Base-by-base conservation (phyloP, 495 filamentous ascomycete genomes). In the Aspergillus steynii region DNA sequence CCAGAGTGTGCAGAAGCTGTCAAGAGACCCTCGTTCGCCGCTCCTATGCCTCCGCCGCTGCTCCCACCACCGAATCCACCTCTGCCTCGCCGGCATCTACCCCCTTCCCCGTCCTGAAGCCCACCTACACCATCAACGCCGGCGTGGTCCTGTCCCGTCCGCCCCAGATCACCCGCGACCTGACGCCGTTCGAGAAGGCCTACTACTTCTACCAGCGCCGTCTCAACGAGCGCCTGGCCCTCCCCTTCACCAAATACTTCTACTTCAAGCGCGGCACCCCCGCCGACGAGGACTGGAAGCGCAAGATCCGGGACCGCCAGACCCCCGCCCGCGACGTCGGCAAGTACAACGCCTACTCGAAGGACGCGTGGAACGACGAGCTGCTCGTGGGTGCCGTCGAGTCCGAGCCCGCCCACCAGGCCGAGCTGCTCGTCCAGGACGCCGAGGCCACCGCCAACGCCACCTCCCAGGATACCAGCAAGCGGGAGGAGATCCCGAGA, bases 151-250 rank as follows among this genome's bases (percentile, higher is more conserved):
- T 99, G 60, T 92, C 92, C 29, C 90, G 95, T 34, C 86, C 96
- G 5, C 95, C 95, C 8, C 77, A 92, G 53, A 81, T 99, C 63
- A 98, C 96, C 55, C 90, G 89, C 61, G 81, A 88, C 54, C 88
- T 92, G 20, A 88, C 87, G 34, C 82, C 90, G 12, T 98, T 99
- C 74, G 95, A 99, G 75, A 88, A 91, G 72, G 81, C 93, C 55
- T 97, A 85, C 79, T 95, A 88, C 80, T 91, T 98, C 73, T 99
- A 99, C 80, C 95, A 99, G 77, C 91, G 91, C 61, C 92, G 95
- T 12, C 83, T 99, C 56, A 96, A 99, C 75, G 95, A 99, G 79
- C 92, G 95, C 10, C 81, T 97, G 32, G 85, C 86, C 10, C 82
- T 94, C 8, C 93, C 94, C 2, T 99, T 99, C 79, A 90, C 88